Percentiles rank a stretch among this genome's conserved stretches.
Conservation (phyloP, 2,329 filamentous ascomycete species). For the Pestalotiopsis sp. region DNA sequence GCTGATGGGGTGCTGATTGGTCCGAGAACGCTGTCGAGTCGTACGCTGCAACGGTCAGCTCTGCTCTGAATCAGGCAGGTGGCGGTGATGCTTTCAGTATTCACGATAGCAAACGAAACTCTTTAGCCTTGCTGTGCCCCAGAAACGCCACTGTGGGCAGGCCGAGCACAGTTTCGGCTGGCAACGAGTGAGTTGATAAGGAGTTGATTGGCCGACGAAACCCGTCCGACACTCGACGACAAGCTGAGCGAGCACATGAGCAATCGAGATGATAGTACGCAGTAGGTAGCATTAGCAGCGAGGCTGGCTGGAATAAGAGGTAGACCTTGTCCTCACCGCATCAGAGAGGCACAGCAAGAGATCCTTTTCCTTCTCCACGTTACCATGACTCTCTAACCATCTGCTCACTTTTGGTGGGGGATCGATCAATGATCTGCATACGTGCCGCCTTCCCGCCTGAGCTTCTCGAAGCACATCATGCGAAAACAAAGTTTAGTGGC, state of each 20-base stretch:
- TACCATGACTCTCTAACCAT: background rate
- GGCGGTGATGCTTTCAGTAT: background rate
- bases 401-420: background rate
- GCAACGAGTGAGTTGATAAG: background rate
- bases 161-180: background rate
- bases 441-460: background rate
- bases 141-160: background rate
- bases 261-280: no score
- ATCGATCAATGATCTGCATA: background rate
- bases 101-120: background rate
- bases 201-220: background rate
- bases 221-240: background rate
- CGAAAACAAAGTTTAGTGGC: background rate
- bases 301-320: background rate
- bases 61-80: background rate
- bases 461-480: background rate
- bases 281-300: no score
- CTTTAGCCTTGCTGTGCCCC: background rate
- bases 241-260: no score
- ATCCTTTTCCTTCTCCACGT: background rate
- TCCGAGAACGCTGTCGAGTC: background rate
- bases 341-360: background rate
- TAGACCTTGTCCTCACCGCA: background rate
- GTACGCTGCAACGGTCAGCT: background rate
- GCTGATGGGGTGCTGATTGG: background rate